Evolutionary conservation across 139 green algal species (phyloP), one percentile per base, ranked within the genome.

Genomic region (Axilococcus clingmanii): DNA sequence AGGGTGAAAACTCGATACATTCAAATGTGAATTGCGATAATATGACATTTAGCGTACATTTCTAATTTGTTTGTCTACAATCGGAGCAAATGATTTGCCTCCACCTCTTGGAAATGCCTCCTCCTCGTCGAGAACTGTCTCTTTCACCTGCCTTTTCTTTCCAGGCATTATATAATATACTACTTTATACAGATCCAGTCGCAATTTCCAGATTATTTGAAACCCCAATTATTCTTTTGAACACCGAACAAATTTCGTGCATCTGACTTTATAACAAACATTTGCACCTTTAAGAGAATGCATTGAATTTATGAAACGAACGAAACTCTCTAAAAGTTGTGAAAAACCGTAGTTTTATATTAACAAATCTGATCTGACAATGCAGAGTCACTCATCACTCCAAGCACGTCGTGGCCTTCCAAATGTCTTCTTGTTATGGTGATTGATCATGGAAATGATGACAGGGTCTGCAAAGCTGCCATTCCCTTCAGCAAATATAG

Each of bases 101-200:
- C 83, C 83, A 3, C 83, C 83, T 14, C 83, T 62, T 11, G 74
- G 75, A 30, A 93, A 93, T 4, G 43, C 66, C 17, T 73, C 71
- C 32, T 93, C 79, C 7, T 68, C 69, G 3, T 57, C 15, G 12
- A 8, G 9, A 17, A 38, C 33, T 38, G 12, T 17, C 20, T 57
- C 29, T n/a, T n/a, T n/a, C 24, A n/a, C 28, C 7, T 28, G 15
- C 29, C 28, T 41, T 0, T 43, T 57, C 20, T 45, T 46, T 23
- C 34, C 34, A 44, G 25, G 25, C 49, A 43, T 48, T 45, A 16
- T 9, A 24, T 45, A 19, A 25, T 45, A 19, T 19, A 38, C 12
- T 38, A 38, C 12, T 38, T 38, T 38, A 38, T 38, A 38, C 9
- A 12, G 12, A 38, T 17, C 33, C 33, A 9, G 12, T 38, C n/a